These are phyloP conservation scores for Clarireedia hainanense DNA, from an alignment of 2,329 filamentous ascomycete species.

Conservation along the genomic window DNA sequence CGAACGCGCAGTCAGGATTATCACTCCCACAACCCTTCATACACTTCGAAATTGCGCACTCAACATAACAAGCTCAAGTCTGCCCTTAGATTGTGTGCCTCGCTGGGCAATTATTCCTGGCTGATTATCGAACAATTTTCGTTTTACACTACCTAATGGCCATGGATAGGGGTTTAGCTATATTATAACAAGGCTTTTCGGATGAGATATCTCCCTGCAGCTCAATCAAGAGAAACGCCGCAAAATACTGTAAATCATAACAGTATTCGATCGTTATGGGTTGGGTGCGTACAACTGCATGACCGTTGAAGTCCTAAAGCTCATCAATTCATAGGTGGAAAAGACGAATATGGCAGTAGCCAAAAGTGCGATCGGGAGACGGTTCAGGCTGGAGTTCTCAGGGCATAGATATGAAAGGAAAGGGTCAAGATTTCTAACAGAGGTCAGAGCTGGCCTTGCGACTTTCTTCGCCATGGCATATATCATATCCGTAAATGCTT, in stretches of 20 bases:
- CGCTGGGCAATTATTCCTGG: not conserved
- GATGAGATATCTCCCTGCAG: not conserved
- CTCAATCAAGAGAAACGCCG: not conserved
- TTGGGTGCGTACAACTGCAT: slow-evolving; percentile 19
- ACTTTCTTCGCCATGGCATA: slow-evolving; percentile 64
- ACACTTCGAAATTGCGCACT: not conserved
- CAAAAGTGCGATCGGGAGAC: slow-evolving; percentile 55
- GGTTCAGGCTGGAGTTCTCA: slow-evolving; percentile 74
- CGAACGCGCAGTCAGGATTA: not conserved
- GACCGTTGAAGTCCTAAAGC: slow-evolving; percentile 23
- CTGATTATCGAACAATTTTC: not conserved
- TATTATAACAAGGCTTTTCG: not conserved
- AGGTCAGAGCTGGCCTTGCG: slow-evolving; percentile 73
- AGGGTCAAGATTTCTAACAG: slow-evolving; percentile 72
- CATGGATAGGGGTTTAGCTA: slow-evolving; percentile 1
- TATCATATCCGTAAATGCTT: slow-evolving; percentile 59
- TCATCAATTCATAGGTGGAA: slow-evolving; percentile 46
- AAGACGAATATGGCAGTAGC: slow-evolving; percentile 43
- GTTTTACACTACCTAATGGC: too few species aligned
- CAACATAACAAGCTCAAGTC: slow-evolving; percentile 45
- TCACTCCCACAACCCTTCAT: not conserved
- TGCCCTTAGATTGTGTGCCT: slow-evolving; percentile 34
- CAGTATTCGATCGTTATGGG: slow-evolving; percentile 19
- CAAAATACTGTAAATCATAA: not conserved
- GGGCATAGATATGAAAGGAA: slow-evolving; percentile 53